phyloP scores from a whole-genome alignment of 1,284 basidiomycete genomes.

The Ceratobasidium sp. region DNA sequence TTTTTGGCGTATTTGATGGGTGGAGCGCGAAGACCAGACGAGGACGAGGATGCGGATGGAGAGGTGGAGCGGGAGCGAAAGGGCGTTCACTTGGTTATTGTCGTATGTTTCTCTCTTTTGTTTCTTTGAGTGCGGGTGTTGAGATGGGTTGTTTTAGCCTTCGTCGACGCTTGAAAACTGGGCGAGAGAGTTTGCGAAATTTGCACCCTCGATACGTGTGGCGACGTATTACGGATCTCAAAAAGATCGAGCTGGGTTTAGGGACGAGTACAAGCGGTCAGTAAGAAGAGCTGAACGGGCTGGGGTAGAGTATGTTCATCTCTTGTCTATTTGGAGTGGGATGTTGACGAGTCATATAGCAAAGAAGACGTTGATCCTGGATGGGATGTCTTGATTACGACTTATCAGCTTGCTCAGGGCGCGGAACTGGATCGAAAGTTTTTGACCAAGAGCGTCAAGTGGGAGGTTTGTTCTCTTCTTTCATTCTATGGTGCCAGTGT shows the following conservation, averaged over 20 bases:
- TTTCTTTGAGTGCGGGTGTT: slow-evolving; percentile 3
- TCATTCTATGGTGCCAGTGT: not conserved
- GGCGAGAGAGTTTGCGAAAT: slow-evolving; percentile 93
- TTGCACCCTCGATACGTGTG: slow-evolving; percentile 86
- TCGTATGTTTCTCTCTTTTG: slow-evolving; percentile 67
- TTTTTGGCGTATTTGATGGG: slow-evolving; percentile 88
- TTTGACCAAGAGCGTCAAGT: slow-evolving; percentile 82
- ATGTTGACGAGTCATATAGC: slow-evolving; percentile 58
- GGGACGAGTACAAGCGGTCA: slow-evolving; percentile 61
- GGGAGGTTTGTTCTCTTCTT: slow-evolving; percentile 71
- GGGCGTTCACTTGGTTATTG: slow-evolving; percentile 93
- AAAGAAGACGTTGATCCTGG: slow-evolving; percentile 59
- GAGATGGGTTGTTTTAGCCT: slow-evolving; percentile 52
- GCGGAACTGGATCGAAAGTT: slow-evolving; percentile 89
- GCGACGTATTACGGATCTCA: slow-evolving; percentile 95
- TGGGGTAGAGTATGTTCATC: slow-evolving; percentile 10
- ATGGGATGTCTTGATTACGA: slow-evolving; percentile 96
- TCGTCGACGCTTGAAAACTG: slow-evolving; percentile 97
- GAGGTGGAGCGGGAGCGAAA: slow-evolving; percentile 58
- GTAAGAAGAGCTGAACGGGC: slow-evolving; percentile 43
- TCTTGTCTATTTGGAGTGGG: not conserved
- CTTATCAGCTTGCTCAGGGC: slow-evolving; percentile 93
- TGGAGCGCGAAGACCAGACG: not conserved
- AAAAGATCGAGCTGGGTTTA: slow-evolving; percentile 80
- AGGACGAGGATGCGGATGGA: slow-evolving; percentile 7